These are phyloP conservation scores for Protomyces inouyei DNA, from an alignment of 1,139 yeast species.

Conservation along the genomic window DNA sequence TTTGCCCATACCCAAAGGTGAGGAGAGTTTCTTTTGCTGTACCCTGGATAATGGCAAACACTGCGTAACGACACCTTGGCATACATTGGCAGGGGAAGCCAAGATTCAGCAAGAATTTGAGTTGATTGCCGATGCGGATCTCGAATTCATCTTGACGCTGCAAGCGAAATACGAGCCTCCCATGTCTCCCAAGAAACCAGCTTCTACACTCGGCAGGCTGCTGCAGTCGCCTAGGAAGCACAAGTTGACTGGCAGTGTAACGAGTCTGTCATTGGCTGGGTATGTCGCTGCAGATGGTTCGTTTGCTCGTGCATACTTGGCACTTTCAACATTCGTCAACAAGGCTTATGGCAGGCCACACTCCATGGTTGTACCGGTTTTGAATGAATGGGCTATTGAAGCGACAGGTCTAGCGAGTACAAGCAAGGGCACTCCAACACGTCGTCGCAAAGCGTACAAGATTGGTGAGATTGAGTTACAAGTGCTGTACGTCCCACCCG, in stretches of 20 bases:
- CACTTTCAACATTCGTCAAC: conserved; percentile 20
- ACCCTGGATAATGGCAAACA: conserved; percentile 88
- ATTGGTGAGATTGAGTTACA: conserved; percentile 27
- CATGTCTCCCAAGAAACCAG: conserved; percentile 2
- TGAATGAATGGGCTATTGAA: conserved; percentile 34
- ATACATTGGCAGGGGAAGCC: conserved; percentile 45
- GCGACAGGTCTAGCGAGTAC: conserved; percentile 30
- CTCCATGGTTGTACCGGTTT: conserved; percentile 24
- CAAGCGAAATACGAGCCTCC: conserved; percentile 44
- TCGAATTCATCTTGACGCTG: conserved; percentile 69
- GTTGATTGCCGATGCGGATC: conserved; percentile 58
- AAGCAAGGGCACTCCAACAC: conserved; percentile 5
- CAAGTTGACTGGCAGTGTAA: conserved; percentile 15
- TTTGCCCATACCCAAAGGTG: conserved; percentile 21
- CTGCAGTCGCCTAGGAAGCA: conserved; percentile 24
- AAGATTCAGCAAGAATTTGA: conserved; percentile 81
- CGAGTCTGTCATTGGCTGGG: conserved; percentile 17
- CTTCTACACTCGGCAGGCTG: conserved; percentile 20
- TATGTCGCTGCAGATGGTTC: conserved; percentile 26
- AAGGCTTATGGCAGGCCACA: conserved; percentile 28
- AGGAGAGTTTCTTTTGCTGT: conserved; percentile 26
- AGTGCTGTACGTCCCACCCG: conserved; percentile 28
- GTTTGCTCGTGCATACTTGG: conserved; percentile 26
- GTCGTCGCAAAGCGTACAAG: conserved; percentile 26
- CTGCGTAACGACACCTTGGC: conserved; percentile 68